Conservation (phyloP, 1,284 basidiomycete genomes). For the Coniferiporia sulphurascens region DNA sequence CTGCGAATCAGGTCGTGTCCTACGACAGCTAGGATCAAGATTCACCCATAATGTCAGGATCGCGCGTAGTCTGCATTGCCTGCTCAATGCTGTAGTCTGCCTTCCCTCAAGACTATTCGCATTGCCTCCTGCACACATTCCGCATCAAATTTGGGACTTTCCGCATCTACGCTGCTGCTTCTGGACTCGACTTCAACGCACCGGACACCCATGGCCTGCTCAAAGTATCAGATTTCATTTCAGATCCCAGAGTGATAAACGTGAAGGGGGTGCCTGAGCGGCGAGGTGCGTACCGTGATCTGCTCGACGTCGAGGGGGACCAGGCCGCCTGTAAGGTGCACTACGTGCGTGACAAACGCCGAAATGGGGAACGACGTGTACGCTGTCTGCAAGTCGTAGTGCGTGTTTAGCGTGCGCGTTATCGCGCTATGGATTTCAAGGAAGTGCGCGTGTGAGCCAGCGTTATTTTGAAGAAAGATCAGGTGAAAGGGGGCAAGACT, state of each 20-base stretch:
- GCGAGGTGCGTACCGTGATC: conserved; percentile 46
- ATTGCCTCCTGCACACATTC: conserved; percentile 45
- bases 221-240: background rate
- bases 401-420: conserved; percentile 61
- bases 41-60: no score
- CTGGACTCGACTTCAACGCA: conserved; percentile 41
- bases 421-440: conserved; percentile 50
- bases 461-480: conserved; percentile 15
- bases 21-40: no score
- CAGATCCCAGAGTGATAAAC: conserved; percentile 11
- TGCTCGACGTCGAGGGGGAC: conserved; percentile 57
- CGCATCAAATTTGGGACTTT: conserved; percentile 45
- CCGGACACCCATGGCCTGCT: conserved; percentile 55
- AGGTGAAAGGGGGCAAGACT: conserved; percentile 20
- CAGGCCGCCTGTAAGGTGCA: conserved; percentile 63
- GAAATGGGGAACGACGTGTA: conserved; percentile 61
- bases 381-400: conserved; percentile 47
- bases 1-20: no score
- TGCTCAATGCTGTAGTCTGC: background rate
- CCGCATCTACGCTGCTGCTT: conserved; percentile 23
- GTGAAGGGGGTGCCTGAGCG: background rate
- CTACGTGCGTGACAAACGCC: conserved; percentile 79
- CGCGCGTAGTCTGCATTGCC: background rate
- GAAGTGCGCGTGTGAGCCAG: background rate
- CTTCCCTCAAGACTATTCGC: conserved; percentile 35